phyloP scores from a whole-genome alignment of 2,329 filamentous ascomycete genomes.

The Fusarium sterilihyphosum region DNA sequence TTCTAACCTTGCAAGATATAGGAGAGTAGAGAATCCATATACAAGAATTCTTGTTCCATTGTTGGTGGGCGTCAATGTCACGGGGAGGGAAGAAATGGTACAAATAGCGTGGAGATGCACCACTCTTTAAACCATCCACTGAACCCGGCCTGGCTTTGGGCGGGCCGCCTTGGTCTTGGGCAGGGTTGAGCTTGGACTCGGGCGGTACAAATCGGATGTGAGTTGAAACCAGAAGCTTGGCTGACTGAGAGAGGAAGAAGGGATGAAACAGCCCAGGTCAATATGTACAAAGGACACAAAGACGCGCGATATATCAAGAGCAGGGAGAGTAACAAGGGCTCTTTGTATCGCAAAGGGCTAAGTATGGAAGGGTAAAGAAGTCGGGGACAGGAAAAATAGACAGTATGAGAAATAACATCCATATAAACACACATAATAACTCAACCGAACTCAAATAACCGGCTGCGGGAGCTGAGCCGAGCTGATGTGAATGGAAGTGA shows the following conservation, averaged over 20 bases:
- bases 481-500: background rate
- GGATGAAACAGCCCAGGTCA: background rate
- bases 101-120: constrained; percentile 26
- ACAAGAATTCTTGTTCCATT: constrained; percentile 39
- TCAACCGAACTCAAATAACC: background rate
- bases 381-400: background rate
- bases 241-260: background rate
- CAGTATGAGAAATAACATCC: background rate
- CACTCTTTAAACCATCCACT: constrained; percentile 1
- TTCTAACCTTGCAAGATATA: constrained; percentile 43
- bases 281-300: background rate
- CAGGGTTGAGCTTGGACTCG: background rate
- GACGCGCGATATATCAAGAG: background rate
- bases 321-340: background rate
- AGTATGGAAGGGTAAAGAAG: background rate
- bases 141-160: background rate
- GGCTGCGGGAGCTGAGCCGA: background rate
- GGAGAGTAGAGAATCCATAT: constrained; percentile 37
- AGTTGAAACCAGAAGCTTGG: background rate
- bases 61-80: constrained; percentile 30
- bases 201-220: background rate
- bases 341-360: background rate
- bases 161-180: background rate
- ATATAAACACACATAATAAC: background rate
- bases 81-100: constrained; percentile 23